Percentiles rank a stretch among this genome's conserved stretches.
These are phyloP conservation scores for Ceratocystis cubensis DNA, from an alignment of 2,329 filamentous ascomycete genomes.

Conservation along the genomic window DNA sequence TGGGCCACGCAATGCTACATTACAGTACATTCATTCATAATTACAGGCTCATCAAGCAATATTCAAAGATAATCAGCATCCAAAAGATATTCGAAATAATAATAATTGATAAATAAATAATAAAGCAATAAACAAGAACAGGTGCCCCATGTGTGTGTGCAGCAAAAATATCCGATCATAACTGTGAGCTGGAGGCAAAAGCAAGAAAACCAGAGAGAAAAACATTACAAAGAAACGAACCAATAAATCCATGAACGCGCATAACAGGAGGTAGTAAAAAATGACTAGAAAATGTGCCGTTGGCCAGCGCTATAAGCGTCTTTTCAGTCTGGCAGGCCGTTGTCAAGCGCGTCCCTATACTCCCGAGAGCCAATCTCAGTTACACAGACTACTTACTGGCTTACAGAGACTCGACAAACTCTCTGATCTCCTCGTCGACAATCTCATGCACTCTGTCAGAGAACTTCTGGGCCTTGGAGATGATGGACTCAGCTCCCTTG, in stretches of 20 bases:
- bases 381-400: background rate
- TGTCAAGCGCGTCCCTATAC: too few relatives aligned
- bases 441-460: constrained; percentile 51
- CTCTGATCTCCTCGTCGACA: constrained; percentile 48
- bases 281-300: background rate
- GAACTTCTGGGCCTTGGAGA: constrained; percentile 47
- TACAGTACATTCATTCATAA: background rate
- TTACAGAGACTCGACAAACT: constrained; percentile 31
- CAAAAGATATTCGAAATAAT: background rate
- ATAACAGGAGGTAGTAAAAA: constrained; percentile 6
- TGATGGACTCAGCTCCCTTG: constrained; percentile 40
- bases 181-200: constrained; percentile 1
- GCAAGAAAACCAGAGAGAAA: background rate
- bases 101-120: background rate
- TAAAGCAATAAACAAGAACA: background rate
- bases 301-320: background rate
- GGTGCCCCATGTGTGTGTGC: background rate
- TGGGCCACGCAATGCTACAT: too few relatives aligned
- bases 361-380: background rate
- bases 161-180: constrained; percentile 1
- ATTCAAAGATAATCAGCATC: too few relatives aligned
- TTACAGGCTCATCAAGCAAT: background rate
- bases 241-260: constrained; percentile 4
- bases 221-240: constrained; percentile 5
- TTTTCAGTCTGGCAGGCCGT: too few relatives aligned